Base-by-base conservation (phyloP, 345 rosid species). In the Tarenaya hassleriana region DNA sequence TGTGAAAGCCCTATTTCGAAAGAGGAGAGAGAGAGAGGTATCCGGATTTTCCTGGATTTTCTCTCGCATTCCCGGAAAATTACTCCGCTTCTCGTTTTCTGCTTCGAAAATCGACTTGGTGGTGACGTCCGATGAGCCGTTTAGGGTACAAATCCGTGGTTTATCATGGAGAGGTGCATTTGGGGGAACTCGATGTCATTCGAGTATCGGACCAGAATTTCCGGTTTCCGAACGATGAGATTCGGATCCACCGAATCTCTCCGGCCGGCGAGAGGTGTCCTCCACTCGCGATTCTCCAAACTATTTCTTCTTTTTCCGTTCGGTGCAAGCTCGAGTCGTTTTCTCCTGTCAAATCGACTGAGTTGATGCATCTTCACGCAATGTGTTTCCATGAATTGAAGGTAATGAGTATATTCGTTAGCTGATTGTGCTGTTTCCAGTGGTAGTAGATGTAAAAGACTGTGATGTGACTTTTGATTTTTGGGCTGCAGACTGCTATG, bases 321-420 rank as follows among this genome's bases (percentile, higher is more conserved):
- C 70, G 91, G 8, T 94, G 95, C 75, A 94, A 94, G 80, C 97
- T 94, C 38, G 91, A 86, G 66, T 80, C 97, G 0, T 77, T 75
- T 6, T 73, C 81, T 27, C 77, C 83, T 1, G 64, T 41, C 34
- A 83, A 86, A 40, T 83, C 79, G 39, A 63, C 69, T 10, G 72
- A 73, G 69, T 67, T 94, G 69, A 86, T 82, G 77, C 81, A 72
- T 49, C 95, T 94, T 7, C 99, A 94, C 76, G 82, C 95, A 3
- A 64, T 79, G 50, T 88, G 97, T 74, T 94, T 86, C 78, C 56
- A 86, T 47, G 99, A 94, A 70, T 55, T 53, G 62, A 92, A 86
- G 97, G 97, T 88, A 62, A n/a, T 1, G 11, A 2, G n/a, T 11
- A 3, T 5, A 10, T 15, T 45, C 50, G 11, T 4, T 31, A 3